Conservation (phyloP, 345 rosid genomes). For the Cardiospermum halicacabum region DNA sequence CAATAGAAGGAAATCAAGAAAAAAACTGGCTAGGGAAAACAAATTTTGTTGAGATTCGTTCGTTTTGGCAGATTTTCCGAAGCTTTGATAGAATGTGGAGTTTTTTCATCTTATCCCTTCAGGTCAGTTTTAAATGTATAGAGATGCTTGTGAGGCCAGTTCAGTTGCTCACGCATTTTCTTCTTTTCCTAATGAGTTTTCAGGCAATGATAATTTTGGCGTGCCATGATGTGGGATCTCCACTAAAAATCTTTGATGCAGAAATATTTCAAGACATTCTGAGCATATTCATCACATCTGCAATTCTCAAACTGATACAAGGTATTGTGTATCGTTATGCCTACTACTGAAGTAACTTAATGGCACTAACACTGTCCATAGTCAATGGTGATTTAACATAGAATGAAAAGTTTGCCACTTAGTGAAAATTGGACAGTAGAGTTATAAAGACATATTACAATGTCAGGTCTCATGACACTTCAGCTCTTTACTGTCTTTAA, state of each 20-base stretch:
- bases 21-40: conserved; percentile 82
- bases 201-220: conserved; percentile 97
- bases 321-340: conserved; percentile 35
- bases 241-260: conserved; percentile 68
- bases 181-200: conserved; percentile 8
- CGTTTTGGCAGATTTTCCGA: conserved; percentile 95
- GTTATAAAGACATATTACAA: not conserved
- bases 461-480: not conserved
- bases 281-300: conserved; percentile 90
- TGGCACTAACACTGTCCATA: not conserved
- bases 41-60: conserved; percentile 87
- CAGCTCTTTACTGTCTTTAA: not conserved
- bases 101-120: conserved; percentile 84
- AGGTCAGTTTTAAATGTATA: conserved; percentile 40
- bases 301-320: conserved; percentile 67
- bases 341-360: not conserved
- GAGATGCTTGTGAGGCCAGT: not conserved
- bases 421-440: not conserved
- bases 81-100: conserved; percentile 99
- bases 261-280: conserved; percentile 74
- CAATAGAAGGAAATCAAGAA: conserved; percentile 34
- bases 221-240: conserved; percentile 89
- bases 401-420: not conserved
- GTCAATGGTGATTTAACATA: not conserved
- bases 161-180: not conserved